Conservation (phyloP, 163 green algal species). For the Picocystis sp. region DNA sequence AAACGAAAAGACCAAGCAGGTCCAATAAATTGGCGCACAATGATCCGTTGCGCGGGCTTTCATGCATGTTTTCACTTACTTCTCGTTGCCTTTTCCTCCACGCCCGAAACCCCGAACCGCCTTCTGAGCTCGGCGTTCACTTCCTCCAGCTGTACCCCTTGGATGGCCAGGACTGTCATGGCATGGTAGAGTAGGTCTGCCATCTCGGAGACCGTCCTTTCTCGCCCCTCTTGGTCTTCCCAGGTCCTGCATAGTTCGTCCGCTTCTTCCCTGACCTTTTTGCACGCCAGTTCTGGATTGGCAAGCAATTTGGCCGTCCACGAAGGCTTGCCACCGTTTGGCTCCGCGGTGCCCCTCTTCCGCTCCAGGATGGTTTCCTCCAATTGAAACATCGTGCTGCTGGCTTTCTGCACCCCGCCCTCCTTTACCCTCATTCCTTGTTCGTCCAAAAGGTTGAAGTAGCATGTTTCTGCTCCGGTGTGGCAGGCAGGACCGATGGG, state of each 20-base stretch:
- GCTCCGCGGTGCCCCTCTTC: slow-evolving; percentile 11
- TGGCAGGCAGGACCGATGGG: slow-evolving; percentile 90
- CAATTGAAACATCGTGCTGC: slow-evolving; percentile 55
- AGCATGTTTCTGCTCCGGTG: slow-evolving; percentile 78
- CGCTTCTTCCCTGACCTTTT: slow-evolving; percentile 73
- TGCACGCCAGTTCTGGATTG: slow-evolving; percentile 75
- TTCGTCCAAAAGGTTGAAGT: slow-evolving; percentile 46
- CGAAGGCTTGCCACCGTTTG: slow-evolving; percentile 62
- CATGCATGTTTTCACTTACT: background rate
- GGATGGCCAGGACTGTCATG: slow-evolving; percentile 79
- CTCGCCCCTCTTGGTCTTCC: slow-evolving; percentile 63
- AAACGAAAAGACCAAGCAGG: background rate
- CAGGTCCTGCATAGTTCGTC: slow-evolving; percentile 83
- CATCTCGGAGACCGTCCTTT: slow-evolving; percentile 63
- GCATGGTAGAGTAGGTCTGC: slow-evolving; percentile 96
- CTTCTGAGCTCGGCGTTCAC: slow-evolving; percentile 12
- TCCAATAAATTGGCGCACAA: background rate
- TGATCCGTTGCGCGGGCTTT: no score
- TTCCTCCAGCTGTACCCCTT: slow-evolving; percentile 27
- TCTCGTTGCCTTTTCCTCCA: slow-evolving; percentile 74
- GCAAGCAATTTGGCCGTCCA: slow-evolving; percentile 81
- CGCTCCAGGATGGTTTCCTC: slow-evolving; percentile 71
- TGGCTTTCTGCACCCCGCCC: slow-evolving; percentile 3
- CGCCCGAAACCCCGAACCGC: slow-evolving; percentile 25
- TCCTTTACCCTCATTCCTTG: slow-evolving; percentile 6